Percentiles rank a stretch among this genome's conserved stretches.
phyloP scores from a whole-genome alignment of 2,329 filamentous ascomycete genomes.

The Sarocladium oryzae region DNA sequence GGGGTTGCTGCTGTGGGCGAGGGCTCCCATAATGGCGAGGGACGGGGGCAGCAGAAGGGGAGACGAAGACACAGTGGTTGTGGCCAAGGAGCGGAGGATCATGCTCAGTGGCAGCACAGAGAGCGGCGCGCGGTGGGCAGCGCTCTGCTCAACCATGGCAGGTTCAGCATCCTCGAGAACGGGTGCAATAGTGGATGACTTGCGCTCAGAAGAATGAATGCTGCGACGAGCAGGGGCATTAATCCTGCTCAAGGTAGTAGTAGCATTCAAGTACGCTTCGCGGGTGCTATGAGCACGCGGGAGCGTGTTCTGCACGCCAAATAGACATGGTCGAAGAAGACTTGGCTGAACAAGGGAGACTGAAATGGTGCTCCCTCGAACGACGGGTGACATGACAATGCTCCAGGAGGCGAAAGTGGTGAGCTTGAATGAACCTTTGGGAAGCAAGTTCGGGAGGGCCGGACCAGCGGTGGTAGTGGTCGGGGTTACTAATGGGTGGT shows the following conservation, averaged over 20 bases:
- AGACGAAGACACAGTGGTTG: conserved; percentile 65
- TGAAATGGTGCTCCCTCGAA: conserved; percentile 6
- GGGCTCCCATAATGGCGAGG: conserved; percentile 57
- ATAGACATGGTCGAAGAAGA: conserved; percentile 6
- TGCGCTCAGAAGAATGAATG: conserved; percentile 31
- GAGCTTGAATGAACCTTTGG: not conserved
- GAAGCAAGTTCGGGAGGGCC: not conserved
- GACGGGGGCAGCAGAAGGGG: conserved; percentile 63
- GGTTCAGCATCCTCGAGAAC: conserved; percentile 20
- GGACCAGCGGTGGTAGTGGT: not conserved
- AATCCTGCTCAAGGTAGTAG: not conserved
- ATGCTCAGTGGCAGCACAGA: conserved; percentile 60
- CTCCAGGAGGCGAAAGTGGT: not conserved
- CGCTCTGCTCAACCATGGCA: conserved; percentile 22
- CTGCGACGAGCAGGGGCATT: conserved; percentile 17
- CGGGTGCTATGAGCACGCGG: conserved; percentile 8
- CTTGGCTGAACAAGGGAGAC: conserved; percentile 3
- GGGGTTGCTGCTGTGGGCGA: conserved; percentile 62
- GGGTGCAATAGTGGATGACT: conserved; percentile 26
- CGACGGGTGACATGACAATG: conserved; percentile 9
- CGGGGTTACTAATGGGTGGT: not conserved
- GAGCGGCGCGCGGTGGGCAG: conserved; percentile 39
- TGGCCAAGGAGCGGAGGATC: conserved; percentile 62
- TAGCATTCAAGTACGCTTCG: not conserved
- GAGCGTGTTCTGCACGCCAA: not conserved